A percentile compares a stretch with the other conserved stretches of the same genome.
Evolutionary conservation across 2,329 filamentous ascomycete species (phyloP).

Genomic region (Sporothrix sp.): DNA sequence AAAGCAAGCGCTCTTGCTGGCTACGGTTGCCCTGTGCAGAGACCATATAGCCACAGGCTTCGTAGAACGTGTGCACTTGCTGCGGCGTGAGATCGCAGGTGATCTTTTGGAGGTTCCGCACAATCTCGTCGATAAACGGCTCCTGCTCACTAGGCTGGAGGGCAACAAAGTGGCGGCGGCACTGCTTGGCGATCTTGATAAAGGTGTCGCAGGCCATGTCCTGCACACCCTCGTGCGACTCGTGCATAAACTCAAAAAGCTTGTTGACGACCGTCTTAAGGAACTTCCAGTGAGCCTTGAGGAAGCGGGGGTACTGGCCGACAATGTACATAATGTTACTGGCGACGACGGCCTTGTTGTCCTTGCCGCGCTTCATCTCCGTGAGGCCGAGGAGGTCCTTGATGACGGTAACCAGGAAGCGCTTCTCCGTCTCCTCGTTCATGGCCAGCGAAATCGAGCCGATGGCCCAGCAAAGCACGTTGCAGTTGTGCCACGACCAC

Average conservation of each 20-base stretch:
- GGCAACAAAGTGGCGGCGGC: constrained; percentile 92
- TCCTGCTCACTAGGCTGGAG: constrained; percentile 89
- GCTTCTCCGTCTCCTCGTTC: constrained; percentile 99
- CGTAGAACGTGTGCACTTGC: constrained; percentile 97
- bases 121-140: constrained; percentile 97
- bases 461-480: constrained; percentile 98
- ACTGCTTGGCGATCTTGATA: constrained; percentile 98
- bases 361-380: constrained; percentile 98
- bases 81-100: constrained; percentile 92
- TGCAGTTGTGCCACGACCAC: constrained; percentile 99
- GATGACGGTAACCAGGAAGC: constrained; percentile 96
- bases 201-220: constrained; percentile 99
- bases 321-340: constrained; percentile 99
- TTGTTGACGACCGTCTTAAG: constrained; percentile 99
- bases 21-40: constrained; percentile 93
- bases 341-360: constrained; percentile 98
- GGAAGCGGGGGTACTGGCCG: constrained; percentile 92
- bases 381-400: constrained; percentile 95
- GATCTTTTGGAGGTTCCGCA: constrained; percentile 89
- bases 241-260: constrained; percentile 99
- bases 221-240: constrained; percentile 97
- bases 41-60: constrained; percentile 98
- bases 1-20: constrained; percentile 82
- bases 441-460: constrained; percentile 97
- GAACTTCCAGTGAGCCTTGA: constrained; percentile 99